Evolutionary conservation across 2,329 filamentous ascomycete genomes (phyloP), one percentile per base, ranked within the genome.

Genomic region (Monosporascus ibericus): DNA sequence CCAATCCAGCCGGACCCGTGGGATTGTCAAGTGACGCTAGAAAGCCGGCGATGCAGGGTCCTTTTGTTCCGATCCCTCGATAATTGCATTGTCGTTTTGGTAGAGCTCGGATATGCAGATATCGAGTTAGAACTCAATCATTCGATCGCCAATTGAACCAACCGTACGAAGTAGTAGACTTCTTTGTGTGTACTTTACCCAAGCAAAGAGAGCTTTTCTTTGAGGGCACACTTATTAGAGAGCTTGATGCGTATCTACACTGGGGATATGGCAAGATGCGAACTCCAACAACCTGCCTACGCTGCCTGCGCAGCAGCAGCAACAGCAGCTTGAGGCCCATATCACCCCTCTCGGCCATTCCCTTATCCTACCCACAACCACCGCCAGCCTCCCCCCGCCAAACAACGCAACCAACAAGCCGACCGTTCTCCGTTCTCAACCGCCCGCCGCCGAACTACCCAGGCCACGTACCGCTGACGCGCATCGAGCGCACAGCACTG

Each of bases 391-490:
- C 47, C 14, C 44, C 38, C 38, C 22, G 52, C 2, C 11, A 49
- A 51, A 22, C 39, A 20, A 5, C 42, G 30, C 22, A 46, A 39
- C 7, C 48, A 30, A 24, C 20, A 38, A 15, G 54, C 53, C 25
- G 57, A 49, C 66, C 70, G 36, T 95, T 96, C 76, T 95, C 92
- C 44, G 82, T 90, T 57, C 82, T 95, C 62, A 88, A 88, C 70
- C 88, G 94, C 6, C 92, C 92, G 48, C 80, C 82, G 25, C 89
- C 91, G 52, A 94, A 89, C 64, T 97, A 97, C 74, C 85, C 88
- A 1, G 90, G 91, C 70, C 94, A 99, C 81, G 84, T 97, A 34
- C 94, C 92, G 37, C 81, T 99, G 51, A 96, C 88, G 7, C 72
- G 73, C 42, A 64, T 90, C 52, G 94, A 97, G 73, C 86, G 88